A percentile compares a stretch with the other conserved stretches of the same genome.
phyloP scores from a whole-genome alignment of 495 filamentous ascomycete genomes.

The Thermothielavioides terrestris region DNA sequence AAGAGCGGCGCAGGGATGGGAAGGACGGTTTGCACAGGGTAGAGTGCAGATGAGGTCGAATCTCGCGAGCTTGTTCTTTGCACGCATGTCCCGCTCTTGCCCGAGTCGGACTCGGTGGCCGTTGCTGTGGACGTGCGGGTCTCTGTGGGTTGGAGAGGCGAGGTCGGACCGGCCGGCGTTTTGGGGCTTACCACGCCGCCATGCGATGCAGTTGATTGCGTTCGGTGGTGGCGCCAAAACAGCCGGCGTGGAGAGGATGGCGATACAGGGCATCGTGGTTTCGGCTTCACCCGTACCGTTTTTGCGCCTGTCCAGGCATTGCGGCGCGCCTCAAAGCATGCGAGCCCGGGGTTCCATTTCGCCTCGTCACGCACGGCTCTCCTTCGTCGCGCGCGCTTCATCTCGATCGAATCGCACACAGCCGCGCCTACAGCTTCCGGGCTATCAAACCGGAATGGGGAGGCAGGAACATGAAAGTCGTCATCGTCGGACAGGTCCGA shows the following conservation, averaged over 20 bases:
- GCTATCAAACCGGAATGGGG: slow-evolving; percentile 56
- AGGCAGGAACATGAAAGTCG: slow-evolving; percentile 14
- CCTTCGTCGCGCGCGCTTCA: slow-evolving; percentile 50
- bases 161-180: slow-evolving; percentile 16
- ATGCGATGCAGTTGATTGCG: slow-evolving; percentile 26
- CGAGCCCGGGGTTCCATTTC: slow-evolving; percentile 73
- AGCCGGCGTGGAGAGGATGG: slow-evolving; percentile 23
- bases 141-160: slow-evolving; percentile 16
- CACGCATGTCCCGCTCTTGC: slow-evolving; percentile 3
- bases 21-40: slow-evolving; percentile 42
- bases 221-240: slow-evolving; percentile 25
- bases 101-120: slow-evolving; percentile 17
- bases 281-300: slow-evolving; percentile 35
- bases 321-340: slow-evolving; percentile 62
- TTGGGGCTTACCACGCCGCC: slow-evolving; percentile 1
- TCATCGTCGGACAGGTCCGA: slow-evolving; percentile 40
- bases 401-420: slow-evolving; percentile 29
- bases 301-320: slow-evolving; percentile 83
- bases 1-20: slow-evolving; percentile 60
- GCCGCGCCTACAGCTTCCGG: slow-evolving; percentile 50
- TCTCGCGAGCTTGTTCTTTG: slow-evolving; percentile 14
- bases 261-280: slow-evolving; percentile 23
- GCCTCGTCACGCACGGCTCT: slow-evolving; percentile 63
- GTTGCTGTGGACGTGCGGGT: slow-evolving; percentile 16
- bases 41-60: slow-evolving; percentile 11